Conservation (phyloP, 2,329 filamentous ascomycete species). For the Elsinoe arachidis region DNA sequence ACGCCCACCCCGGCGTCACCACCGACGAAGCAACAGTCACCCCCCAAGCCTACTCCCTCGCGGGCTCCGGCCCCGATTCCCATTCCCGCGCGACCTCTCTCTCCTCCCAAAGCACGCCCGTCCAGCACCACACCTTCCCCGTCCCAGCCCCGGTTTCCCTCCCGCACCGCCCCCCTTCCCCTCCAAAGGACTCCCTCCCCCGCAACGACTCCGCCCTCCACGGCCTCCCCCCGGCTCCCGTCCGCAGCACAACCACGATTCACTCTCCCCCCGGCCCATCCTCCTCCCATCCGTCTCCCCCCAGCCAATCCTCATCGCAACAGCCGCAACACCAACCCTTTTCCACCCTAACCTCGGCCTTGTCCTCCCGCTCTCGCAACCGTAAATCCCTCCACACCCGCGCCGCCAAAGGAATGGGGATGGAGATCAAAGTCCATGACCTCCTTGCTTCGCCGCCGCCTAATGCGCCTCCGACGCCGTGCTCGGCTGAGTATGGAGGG, state of each 20-base stretch:
- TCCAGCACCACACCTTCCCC: not conserved
- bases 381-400: not conserved
- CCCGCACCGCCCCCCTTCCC: not conserved
- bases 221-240: not conserved
- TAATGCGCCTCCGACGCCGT: not conserved
- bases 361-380: not conserved
- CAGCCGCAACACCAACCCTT: not conserved
- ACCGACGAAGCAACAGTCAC: not conserved
- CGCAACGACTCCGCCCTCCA: not conserved
- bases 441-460: not conserved
- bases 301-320: not conserved
- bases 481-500: not conserved
- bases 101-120: not conserved
- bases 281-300: not conserved
- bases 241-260: not conserved
- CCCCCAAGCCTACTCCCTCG: not conserved
- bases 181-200: not conserved
- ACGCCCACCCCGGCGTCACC: slow-evolving; percentile 12
- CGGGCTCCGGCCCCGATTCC: not conserved
- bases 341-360: not conserved
- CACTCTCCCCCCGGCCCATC: not conserved
- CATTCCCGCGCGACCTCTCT: not conserved
- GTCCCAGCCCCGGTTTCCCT: not conserved
- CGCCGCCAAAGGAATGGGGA: slow-evolving; percentile 1
- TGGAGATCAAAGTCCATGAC: not conserved